phyloP scores from a whole-genome alignment of 345 rosid genomes.

The Excoecaria agallocha region DNA sequence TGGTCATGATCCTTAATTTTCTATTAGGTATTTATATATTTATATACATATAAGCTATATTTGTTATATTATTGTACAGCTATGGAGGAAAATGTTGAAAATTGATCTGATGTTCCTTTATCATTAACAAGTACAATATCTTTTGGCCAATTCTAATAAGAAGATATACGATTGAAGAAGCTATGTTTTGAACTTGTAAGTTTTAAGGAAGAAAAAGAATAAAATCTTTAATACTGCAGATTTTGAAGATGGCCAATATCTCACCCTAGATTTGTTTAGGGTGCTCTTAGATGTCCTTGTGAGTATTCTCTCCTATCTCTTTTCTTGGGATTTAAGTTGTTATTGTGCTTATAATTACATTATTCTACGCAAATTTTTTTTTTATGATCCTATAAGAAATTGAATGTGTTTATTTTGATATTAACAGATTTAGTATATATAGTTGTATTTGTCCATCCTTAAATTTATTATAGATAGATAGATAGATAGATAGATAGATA shows the following conservation, averaged over 20 bases:
- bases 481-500: no score
- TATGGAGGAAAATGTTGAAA: constrained; percentile 7
- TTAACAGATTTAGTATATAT: no score
- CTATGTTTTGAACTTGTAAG: not conserved
- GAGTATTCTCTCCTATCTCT: not conserved
- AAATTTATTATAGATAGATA: no score
- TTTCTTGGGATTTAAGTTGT: not conserved
- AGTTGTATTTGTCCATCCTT: no score
- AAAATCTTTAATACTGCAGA: not conserved
- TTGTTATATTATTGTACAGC: constrained; percentile 17
- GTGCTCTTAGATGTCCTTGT: constrained; percentile 6
- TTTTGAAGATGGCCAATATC: not conserved
- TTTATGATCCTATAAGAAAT: no score
- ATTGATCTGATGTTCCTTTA: not conserved
- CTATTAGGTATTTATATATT: constrained; percentile 5
- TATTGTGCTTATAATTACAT: not conserved
- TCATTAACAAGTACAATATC: not conserved
- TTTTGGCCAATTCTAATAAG: constrained; percentile 12
- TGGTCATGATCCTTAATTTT: constrained; percentile 22
- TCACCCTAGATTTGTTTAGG: constrained; percentile 21
- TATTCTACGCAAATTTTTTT: no score
- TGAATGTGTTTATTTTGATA: no score
- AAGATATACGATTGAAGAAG: constrained; percentile 17
- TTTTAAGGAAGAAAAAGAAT: not conserved
- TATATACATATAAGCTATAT: not conserved